phyloP scores from a whole-genome alignment of 805 yeast species.

The Danielia reshetovae region DNA sequence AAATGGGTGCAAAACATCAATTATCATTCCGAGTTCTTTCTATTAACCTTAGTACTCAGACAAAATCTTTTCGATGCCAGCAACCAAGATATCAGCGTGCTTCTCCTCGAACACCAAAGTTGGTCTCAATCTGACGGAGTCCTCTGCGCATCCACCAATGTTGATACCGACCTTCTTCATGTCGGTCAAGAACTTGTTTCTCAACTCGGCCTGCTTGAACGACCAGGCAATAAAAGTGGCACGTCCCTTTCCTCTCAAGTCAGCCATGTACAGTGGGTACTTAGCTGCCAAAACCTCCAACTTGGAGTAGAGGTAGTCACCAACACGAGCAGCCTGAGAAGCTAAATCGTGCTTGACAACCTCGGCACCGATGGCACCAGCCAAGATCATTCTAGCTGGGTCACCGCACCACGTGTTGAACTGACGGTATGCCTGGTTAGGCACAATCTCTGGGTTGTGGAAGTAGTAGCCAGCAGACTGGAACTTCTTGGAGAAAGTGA shows the following conservation, averaged over 20 bases:
- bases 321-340: conserved; percentile 54
- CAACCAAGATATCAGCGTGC: conserved; percentile 68
- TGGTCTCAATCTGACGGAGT: conserved; percentile 78
- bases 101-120: conserved; percentile 72
- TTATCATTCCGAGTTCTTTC: conserved; percentile 24
- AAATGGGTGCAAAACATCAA: not conserved
- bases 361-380: conserved; percentile 69
- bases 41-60: conserved; percentile 23
- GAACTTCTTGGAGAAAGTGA: conserved; percentile 84
- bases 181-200: conserved; percentile 59
- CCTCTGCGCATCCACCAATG: conserved; percentile 82
- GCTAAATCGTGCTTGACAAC: conserved; percentile 57
- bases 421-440: conserved; percentile 79
- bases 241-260: conserved; percentile 69
- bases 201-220: conserved; percentile 45
- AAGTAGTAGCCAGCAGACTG: conserved; percentile 87
- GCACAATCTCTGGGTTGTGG: conserved; percentile 68
- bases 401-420: conserved; percentile 95
- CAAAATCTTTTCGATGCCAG: conserved; percentile 36
- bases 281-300: conserved; percentile 49
- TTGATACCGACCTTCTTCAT: conserved; percentile 68
- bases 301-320: conserved; percentile 58
- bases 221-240: conserved; percentile 88
- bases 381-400: conserved; percentile 74
- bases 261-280: conserved; percentile 49